phyloP scores from a whole-genome alignment of 257 asterid genomes.

The Petunia secreta region DNA sequence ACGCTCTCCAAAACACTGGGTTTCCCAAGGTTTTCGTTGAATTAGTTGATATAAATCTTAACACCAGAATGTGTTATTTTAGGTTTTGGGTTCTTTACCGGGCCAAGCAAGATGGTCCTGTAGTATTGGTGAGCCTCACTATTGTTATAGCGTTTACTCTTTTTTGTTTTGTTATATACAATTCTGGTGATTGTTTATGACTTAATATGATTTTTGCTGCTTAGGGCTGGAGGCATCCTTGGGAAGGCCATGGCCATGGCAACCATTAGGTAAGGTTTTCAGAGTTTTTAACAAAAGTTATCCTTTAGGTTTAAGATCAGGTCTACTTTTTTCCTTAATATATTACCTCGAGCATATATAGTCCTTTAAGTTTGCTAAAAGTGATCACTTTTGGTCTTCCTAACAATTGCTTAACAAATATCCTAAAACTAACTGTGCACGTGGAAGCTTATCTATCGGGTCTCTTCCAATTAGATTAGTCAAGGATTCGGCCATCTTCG shows the following conservation, averaged over 20 bases:
- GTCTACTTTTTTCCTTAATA: too few relatives aligned
- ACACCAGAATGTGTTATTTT: constrained; percentile 26
- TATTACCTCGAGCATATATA: too few relatives aligned
- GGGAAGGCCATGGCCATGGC: constrained; percentile 90
- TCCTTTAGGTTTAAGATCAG: too few relatives aligned
- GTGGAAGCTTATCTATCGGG: too few relatives aligned
- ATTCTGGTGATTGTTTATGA: not conserved
- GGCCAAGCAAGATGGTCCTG: constrained; percentile 94
- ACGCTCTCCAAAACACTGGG: too few relatives aligned
- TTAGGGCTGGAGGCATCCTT: constrained; percentile 96
- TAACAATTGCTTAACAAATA: too few relatives aligned
- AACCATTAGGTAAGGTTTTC: constrained; percentile 55
- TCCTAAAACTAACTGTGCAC: too few relatives aligned
- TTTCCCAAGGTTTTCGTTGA: not conserved
- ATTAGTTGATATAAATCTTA: not conserved
- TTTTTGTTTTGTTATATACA: not conserved
- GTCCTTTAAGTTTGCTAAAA: too few relatives aligned
- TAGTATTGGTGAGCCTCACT: constrained; percentile 68
- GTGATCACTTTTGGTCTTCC: too few relatives aligned
- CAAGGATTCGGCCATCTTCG: too few relatives aligned
- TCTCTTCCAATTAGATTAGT: too few relatives aligned
- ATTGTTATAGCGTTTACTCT: not conserved
- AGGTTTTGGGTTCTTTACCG: constrained; percentile 94
- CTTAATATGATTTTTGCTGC: constrained; percentile 35
- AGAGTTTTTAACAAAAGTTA: not conserved